phyloP scores from a whole-genome alignment of 495 filamentous ascomycete species.

The Venustampulla echinocandica region DNA sequence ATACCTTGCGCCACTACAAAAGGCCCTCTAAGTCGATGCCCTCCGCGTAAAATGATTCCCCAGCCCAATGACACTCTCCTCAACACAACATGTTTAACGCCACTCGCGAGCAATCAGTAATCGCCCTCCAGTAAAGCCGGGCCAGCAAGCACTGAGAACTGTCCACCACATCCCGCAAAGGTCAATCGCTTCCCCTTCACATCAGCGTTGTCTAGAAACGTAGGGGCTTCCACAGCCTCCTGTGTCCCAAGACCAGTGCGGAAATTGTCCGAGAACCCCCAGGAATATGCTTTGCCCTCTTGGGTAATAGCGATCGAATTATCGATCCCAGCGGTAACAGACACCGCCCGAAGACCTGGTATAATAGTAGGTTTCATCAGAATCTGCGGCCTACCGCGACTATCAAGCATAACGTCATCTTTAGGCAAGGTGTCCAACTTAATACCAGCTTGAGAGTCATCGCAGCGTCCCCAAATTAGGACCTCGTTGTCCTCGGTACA shows the following conservation, averaged over 20 bases:
- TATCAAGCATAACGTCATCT: conserved; percentile 52
- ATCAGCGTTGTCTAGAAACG: conserved; percentile 51
- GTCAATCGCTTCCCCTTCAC: conserved; percentile 46
- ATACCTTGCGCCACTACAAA: no score
- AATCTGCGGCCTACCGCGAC: conserved; percentile 31
- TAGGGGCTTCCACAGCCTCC: conserved; percentile 49
- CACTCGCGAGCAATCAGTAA: no score
- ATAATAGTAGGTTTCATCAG: conserved; percentile 44
- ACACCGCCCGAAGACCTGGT: conserved; percentile 21
- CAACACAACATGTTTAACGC: no score
- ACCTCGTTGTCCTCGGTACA: conserved; percentile 51
- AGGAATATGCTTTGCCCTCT: conserved; percentile 53
- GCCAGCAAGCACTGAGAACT: conserved; percentile 51
- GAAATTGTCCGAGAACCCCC: conserved; percentile 60
- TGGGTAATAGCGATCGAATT: conserved; percentile 51
- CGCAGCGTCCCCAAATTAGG: conserved; percentile 62
- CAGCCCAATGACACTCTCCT: no score
- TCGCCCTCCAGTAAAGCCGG: no score
- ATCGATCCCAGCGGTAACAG: conserved; percentile 45
- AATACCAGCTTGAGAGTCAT: conserved; percentile 55
- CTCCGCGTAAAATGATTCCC: no score
- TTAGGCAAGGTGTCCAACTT: conserved; percentile 34
- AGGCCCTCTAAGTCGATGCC: no score
- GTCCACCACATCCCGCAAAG: conserved; percentile 54
- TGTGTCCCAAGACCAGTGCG: conserved; percentile 56